Evolutionary conservation across 495 filamentous ascomycete genomes (phyloP), one percentile per base, ranked within the genome.

Genomic region (Penicillium parvum): DNA sequence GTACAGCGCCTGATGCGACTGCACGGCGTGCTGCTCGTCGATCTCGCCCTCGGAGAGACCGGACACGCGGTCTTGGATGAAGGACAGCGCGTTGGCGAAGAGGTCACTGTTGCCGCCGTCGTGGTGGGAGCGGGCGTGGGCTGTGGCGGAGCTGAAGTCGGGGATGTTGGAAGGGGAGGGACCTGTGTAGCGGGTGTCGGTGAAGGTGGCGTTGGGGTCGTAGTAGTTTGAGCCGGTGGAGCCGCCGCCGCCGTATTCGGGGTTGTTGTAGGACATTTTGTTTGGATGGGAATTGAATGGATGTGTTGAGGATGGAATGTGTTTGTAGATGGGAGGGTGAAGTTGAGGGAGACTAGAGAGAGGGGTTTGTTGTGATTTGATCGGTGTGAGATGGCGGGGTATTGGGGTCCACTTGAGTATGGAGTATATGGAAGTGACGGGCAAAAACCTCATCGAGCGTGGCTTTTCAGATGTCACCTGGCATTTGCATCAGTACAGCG

Each of bases 1-100:
- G 45, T 83, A 85, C 46, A 81, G 55, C 10, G 66, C 51, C 62
- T 82, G 65, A 52, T 86, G 82, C 3, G 76, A 64, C 15, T 65
- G 47, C 0, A 83, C 71, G 11, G 72, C 72, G 2, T 76, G 62
- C 15, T 68, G 37, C 65, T 86, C 81, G 52, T 85, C 78, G 18
- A 84, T 43, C 20, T 73, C 72, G 20, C 66, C 26, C 68, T 45
- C 10, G 64, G 40, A 5, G 54, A 42, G 15, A 50, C 32, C 2
- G 34, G 14, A 27, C 61, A 57, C 2, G 53, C 16, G 18, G 56
- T 41, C 44, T 69, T 66, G 43, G 20, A 82, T 49, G 65, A 73
- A 69, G 32, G 52, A 56, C 4, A 83, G 38, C 1, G 73, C 78
- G 10, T 50, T 61, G 44, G 43, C 52, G 68, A 81, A 83, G 20